Evolutionary conservation across 192 early-diverging fungal species (phyloP).

Genomic region (Rhizoclosmatium globosum): DNA sequence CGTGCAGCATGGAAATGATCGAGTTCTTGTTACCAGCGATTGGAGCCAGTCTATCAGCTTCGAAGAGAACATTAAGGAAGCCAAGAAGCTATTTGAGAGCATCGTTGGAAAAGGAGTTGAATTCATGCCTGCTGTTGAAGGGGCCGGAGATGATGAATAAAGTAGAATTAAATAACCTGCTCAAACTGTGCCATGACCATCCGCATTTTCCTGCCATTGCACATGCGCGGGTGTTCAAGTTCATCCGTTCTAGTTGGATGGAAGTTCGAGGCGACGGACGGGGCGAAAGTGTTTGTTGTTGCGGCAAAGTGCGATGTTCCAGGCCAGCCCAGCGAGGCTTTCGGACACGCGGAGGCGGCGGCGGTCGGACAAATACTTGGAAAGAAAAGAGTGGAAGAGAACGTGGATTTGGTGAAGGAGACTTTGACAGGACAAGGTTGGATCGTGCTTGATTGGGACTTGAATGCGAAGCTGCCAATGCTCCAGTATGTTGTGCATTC

Average conservation of each 20-base stretch:
- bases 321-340: background rate
- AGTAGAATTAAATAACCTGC: background rate
- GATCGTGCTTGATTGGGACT: too few species aligned
- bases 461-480: too few species aligned
- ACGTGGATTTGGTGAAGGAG: too few species aligned
- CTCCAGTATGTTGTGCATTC: too few species aligned
- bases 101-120: background rate
- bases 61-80: slow-evolving; percentile 8
- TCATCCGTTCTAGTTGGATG: background rate
- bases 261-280: background rate
- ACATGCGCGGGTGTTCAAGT: too few species aligned
- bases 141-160: background rate
- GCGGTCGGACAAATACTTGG: too few species aligned
- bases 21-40: slow-evolving; percentile 9
- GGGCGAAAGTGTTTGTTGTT: background rate
- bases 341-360: too few species aligned
- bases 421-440: too few species aligned
- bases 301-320: background rate
- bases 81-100: background rate
- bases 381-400: too few species aligned
- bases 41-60: background rate
- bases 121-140: slow-evolving; percentile 6
- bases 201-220: too few species aligned
- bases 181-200: too few species aligned
- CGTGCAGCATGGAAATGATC: background rate